Evolutionary conservation across 2,329 filamentous ascomycete species (phyloP).

Genomic region (Grosmannia huntii): DNA sequence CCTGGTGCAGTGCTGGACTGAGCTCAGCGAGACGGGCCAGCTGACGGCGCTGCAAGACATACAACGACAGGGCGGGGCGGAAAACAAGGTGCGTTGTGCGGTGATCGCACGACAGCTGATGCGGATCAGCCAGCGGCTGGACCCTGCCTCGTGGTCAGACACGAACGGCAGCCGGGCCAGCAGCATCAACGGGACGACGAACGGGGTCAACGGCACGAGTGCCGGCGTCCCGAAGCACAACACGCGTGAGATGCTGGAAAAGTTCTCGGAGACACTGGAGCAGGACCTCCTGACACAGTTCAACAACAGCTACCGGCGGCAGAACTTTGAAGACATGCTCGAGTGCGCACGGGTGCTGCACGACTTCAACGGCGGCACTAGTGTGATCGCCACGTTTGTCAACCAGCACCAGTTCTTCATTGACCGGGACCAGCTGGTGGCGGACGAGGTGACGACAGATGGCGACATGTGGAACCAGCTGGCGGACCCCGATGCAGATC

Average conservation of each 20-base stretch:
- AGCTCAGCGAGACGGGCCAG: constrained; percentile 82
- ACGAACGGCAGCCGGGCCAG: constrained; percentile 34
- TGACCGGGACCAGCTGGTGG: constrained; percentile 81
- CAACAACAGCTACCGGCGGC: constrained; percentile 87
- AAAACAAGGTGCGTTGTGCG: constrained; percentile 88
- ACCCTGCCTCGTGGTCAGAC: constrained; percentile 60
- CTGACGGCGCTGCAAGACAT: constrained; percentile 82
- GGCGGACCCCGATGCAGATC: constrained; percentile 86
- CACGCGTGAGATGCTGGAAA: constrained; percentile 84
- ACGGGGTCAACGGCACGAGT: constrained; percentile 36
- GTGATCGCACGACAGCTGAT: constrained; percentile 88
- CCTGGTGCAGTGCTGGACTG: constrained; percentile 90
- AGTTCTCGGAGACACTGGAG: constrained; percentile 89
- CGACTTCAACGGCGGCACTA: constrained; percentile 92
- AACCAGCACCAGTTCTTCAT: constrained; percentile 99
- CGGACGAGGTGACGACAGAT: constrained; percentile 69
- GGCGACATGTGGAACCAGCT: constrained; percentile 77
- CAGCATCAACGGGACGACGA: constrained; percentile 33
- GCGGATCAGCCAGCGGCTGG: constrained; percentile 84
- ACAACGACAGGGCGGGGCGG: constrained; percentile 68
- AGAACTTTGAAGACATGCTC: constrained; percentile 96
- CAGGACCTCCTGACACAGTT: constrained; percentile 94
- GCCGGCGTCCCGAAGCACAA: constrained; percentile 42
- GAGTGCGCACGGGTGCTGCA: constrained; percentile 88
- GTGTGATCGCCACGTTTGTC: constrained; percentile 90